These are phyloP conservation scores for Fraxinus xanthoxyloides DNA, from an alignment of 305 asterid genomes.

Conservation along the genomic window DNA sequence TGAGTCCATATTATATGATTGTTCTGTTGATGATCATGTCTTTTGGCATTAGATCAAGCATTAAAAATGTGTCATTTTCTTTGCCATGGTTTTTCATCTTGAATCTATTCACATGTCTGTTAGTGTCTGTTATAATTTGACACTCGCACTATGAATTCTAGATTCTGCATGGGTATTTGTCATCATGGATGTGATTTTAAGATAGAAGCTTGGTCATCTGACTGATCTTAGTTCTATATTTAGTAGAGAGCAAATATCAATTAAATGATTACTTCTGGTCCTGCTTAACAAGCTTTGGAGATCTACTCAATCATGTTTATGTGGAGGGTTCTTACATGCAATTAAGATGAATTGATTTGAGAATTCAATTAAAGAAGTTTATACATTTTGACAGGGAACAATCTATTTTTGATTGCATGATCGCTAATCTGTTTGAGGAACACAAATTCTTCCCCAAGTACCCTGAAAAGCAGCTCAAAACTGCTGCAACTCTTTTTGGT, in stretches of 20 bases:
- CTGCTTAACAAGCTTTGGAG: not conserved
- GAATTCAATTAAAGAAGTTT: slow-evolving; percentile 14
- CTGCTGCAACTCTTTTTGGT: slow-evolving; percentile 91
- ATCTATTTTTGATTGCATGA: slow-evolving; percentile 81
- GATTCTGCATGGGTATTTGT: not conserved
- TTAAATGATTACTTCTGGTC: slow-evolving; percentile 3
- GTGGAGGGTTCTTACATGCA: slow-evolving; percentile 9
- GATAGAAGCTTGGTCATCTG: not conserved
- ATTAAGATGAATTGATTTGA: slow-evolving; percentile 4
- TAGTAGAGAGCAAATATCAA: slow-evolving; percentile 5
- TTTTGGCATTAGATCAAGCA: slow-evolving; percentile 9
- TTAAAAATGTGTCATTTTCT: not conserved
- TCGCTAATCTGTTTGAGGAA: slow-evolving; percentile 87
- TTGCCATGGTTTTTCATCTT: not conserved
- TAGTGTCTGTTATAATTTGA: not conserved
- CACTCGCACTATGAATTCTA: not conserved
- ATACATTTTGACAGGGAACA: slow-evolving; percentile 66
- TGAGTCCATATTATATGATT: slow-evolving; percentile 10
- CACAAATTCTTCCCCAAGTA: slow-evolving; percentile 80
- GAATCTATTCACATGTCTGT: not conserved
- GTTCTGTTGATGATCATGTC: slow-evolving; percentile 7
- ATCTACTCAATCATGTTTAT: not conserved
- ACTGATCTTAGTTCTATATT: not conserved
- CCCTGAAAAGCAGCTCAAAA: slow-evolving; percentile 85
- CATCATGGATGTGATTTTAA: slow-evolving; percentile 3